These are phyloP conservation scores for Dichomitus squalens DNA, from an alignment of 1,284 basidiomycete genomes.

Conservation along the genomic window DNA sequence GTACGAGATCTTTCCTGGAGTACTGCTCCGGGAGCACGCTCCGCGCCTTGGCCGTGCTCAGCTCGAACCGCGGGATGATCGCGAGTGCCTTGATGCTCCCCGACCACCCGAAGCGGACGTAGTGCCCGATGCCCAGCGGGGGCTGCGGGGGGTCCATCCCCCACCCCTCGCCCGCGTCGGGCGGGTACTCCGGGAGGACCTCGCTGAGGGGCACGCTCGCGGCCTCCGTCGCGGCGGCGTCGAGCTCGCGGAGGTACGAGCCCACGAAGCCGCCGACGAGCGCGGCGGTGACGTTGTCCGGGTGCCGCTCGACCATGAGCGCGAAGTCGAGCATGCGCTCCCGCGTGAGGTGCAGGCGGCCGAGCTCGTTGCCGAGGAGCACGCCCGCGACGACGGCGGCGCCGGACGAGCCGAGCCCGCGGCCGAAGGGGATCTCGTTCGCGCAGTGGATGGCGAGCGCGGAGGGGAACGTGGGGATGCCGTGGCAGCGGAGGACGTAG, in stretches of 20 bases:
- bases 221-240: conserved; percentile 72
- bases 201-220: conserved; percentile 94
- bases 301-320: conserved; percentile 99
- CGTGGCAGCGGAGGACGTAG: conserved; percentile 92
- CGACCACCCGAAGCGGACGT: conserved; percentile 90
- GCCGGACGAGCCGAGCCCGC: conserved; percentile 95
- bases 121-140: conserved; percentile 93
- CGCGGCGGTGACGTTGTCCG: conserved; percentile 98
- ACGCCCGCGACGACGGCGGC: conserved; percentile 98
- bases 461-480: conserved; percentile 75
- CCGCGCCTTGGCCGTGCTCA: conserved; percentile 94
- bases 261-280: conserved; percentile 99
- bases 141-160: conserved; percentile 87
- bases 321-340: conserved; percentile 92
- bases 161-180: conserved; percentile 91
- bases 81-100: conserved; percentile 89
- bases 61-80: conserved; percentile 95
- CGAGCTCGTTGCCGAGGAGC: conserved; percentile 85
- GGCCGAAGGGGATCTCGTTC: conserved; percentile 97
- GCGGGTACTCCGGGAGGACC: conserved; percentile 95
- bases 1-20: conserved; percentile 88
- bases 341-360: conserved; percentile 68
- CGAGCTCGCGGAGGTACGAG: conserved; percentile 92
- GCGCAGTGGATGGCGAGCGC: conserved; percentile 75
- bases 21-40: conserved; percentile 86